A percentile compares a stretch with the other conserved stretches of the same genome.
Conservation (phyloP, 2,329 filamentous ascomycete species). For the Colletotrichum sp. region DNA sequence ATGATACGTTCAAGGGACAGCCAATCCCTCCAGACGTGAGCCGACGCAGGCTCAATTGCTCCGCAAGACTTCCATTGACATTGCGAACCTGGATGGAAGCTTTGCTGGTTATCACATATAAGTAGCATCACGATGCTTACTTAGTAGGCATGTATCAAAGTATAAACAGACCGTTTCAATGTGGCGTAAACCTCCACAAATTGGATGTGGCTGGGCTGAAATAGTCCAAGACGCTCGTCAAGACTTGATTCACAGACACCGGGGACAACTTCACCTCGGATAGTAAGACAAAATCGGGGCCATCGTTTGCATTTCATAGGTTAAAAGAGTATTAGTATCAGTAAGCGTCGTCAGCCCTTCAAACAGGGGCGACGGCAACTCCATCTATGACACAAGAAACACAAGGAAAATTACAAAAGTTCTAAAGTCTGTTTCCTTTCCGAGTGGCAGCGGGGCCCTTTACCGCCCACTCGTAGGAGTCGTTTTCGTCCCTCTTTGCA, state of each 20-base stretch:
- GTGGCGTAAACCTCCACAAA: neutral
- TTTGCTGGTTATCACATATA: neutral
- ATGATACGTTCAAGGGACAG: neutral
- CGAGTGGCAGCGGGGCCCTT: neutral
- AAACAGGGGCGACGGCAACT: neutral
- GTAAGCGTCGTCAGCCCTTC: neutral
- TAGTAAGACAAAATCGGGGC: neutral
- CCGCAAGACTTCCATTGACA: neutral
- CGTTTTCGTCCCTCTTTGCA: constrained; percentile 15
- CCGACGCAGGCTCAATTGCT: neutral
- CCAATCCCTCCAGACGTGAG: neutral
- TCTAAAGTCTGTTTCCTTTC: constrained; percentile 11
- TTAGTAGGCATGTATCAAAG: neutral
- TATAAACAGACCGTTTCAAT: neutral
- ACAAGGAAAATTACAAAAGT: constrained; percentile 20
- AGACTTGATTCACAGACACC: neutral
- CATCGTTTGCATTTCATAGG: neutral
- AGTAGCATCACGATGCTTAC: neutral
- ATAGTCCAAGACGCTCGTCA: neutral
- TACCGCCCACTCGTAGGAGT: neutral
- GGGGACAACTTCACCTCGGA: neutral
- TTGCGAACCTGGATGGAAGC: neutral
- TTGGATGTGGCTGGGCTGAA: neutral
- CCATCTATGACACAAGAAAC: constrained; percentile 19
- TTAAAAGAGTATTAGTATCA: constrained; percentile 20